These are phyloP conservation scores for Trichaptum fuscoviolaceum DNA, from an alignment of 768 basidiomycete species.

Conservation along the genomic window DNA sequence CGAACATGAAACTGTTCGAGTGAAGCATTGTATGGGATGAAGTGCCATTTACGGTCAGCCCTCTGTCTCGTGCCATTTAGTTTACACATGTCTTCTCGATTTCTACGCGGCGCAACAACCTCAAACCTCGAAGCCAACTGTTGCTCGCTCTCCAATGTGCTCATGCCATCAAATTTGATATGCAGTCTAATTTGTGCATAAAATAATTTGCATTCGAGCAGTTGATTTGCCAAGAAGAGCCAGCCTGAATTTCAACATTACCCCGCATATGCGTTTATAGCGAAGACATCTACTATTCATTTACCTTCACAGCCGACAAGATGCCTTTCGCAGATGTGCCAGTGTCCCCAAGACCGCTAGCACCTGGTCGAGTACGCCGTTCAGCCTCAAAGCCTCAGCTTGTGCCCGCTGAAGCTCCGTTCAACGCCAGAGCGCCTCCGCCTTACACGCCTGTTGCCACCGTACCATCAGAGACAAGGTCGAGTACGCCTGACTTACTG, in stretches of 20 bases:
- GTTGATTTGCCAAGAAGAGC: not conserved
- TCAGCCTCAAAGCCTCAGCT: not conserved
- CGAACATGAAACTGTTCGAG: not conserved
- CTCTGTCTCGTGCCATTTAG: not conserved
- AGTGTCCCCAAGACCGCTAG: not conserved
- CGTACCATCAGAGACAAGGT: not conserved
- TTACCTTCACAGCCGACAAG: not conserved
- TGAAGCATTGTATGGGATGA: not conserved
- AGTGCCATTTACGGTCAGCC: not conserved
- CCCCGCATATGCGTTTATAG: not conserved
- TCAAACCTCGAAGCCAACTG: no score
- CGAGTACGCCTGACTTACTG: not conserved
- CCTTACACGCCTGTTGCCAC: constrained; percentile 2
- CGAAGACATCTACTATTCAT: not conserved
- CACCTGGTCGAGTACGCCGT: not conserved
- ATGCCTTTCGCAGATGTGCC: not conserved
- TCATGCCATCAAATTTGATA: not conserved
- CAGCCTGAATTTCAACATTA: not conserved
- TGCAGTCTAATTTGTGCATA: no score
- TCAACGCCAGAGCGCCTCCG: constrained; percentile 1
- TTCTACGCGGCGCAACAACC: no score
- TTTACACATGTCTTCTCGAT: not conserved
- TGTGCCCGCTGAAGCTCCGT: not conserved
- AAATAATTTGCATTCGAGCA: no score
- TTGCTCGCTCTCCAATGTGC: not conserved